Conservation (phyloP, 805 yeast genomes). For the Ogataea wickerhamii region DNA sequence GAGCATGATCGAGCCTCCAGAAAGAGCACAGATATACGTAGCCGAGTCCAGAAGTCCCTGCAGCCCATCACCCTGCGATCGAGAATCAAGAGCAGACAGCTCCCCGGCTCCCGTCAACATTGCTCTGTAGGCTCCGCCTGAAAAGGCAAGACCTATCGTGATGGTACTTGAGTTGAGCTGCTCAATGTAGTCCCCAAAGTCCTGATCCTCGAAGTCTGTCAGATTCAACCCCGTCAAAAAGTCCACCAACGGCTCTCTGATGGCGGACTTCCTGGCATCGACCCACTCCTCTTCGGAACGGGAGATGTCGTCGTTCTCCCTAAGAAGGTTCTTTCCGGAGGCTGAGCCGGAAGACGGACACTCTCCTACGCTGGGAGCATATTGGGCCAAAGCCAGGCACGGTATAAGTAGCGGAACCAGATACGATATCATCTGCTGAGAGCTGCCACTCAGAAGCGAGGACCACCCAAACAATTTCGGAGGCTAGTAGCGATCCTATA, state of each 20-base stretch:
- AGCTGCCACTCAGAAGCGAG: too few relatives aligned
- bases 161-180: slow-evolving; percentile 33
- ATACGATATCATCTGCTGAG: too few relatives aligned
- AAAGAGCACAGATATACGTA: slow-evolving; percentile 68
- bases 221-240: slow-evolving; percentile 44
- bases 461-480: too few relatives aligned
- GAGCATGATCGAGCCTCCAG: slow-evolving; percentile 78
- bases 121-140: slow-evolving; percentile 89
- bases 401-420: too few relatives aligned
- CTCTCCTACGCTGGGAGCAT: slow-evolving; percentile 49
- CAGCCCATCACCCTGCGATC: slow-evolving; percentile 44
- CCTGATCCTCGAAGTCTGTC: slow-evolving; percentile 43
- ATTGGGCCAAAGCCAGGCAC: slow-evolving; percentile 20
- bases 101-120: slow-evolving; percentile 82
- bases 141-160: slow-evolving; percentile 55
- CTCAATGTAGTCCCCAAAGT: slow-evolving; percentile 35
- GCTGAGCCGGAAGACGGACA: slow-evolving; percentile 39
- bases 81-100: slow-evolving; percentile 70
- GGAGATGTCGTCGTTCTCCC: slow-evolving; percentile 47
- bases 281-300: slow-evolving; percentile 53
- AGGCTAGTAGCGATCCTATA: too few relatives aligned
- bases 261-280: slow-evolving; percentile 39
- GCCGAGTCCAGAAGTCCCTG: slow-evolving; percentile 66
- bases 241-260: slow-evolving; percentile 39
- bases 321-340: slow-evolving; percentile 20